Percentiles rank a stretch among this genome's conserved stretches.
These are phyloP conservation scores for Halophytophthora batemanensis DNA, from an alignment of 352 stramenopile species.

Conservation along the genomic window DNA sequence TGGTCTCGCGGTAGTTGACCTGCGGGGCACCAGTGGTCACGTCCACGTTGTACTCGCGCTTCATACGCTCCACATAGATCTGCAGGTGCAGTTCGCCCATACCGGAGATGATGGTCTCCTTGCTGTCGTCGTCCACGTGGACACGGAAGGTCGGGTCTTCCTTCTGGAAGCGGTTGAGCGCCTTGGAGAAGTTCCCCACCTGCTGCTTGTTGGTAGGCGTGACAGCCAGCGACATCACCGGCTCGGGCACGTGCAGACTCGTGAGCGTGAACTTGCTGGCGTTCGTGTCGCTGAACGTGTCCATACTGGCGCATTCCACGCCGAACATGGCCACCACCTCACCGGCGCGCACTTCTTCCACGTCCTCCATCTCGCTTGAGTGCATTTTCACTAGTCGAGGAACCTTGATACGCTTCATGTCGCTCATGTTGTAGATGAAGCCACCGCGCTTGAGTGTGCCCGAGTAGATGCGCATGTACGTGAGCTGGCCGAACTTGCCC, in stretches of 20 bases:
- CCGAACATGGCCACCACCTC: constrained; percentile 99
- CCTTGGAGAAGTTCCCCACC: constrained; percentile 96
- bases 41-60: constrained; percentile 97
- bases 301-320: constrained; percentile 98
- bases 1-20: constrained; percentile 99
- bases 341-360: constrained; percentile 91
- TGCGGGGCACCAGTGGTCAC: constrained; percentile 89
- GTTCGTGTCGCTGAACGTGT: constrained; percentile 94
- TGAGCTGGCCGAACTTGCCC: constrained; percentile 98
- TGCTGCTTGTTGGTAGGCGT: constrained; percentile 95
- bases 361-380: constrained; percentile 99
- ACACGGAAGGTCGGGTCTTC: constrained; percentile 99
- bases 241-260: constrained; percentile 97
- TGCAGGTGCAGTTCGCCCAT: constrained; percentile 99
- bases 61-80: constrained; percentile 99
- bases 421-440: constrained; percentile 88
- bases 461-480: constrained; percentile 96
- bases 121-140: constrained; percentile 95
- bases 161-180: constrained; percentile 95
- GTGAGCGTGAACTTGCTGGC: constrained; percentile 92
- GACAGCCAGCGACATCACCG: constrained; percentile 97
- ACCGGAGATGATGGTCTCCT: constrained; percentile 98
- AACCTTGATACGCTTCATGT: constrained; percentile 95
- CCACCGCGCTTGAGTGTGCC: constrained; percentile 81
- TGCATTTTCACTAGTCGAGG: constrained; percentile 99